Conservation (phyloP, 129 eudicot genomes). For the Flaveria ramosissima region DNA sequence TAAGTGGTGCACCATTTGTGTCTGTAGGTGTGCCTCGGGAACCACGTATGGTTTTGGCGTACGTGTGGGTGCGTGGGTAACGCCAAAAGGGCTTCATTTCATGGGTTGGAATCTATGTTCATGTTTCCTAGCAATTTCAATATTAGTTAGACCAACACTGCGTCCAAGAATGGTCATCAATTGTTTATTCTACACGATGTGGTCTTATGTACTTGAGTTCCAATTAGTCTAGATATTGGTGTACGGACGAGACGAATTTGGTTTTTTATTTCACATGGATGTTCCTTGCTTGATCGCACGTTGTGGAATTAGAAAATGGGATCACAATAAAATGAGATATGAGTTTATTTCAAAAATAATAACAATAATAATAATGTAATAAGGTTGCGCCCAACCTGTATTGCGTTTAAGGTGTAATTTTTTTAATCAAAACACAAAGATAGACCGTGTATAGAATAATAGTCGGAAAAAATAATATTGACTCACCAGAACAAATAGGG, state of each 20-base stretch:
- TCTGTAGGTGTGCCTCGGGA: conserved; percentile 30
- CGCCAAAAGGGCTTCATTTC: conserved; percentile 13
- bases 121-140: conserved; percentile 28
- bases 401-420: too few relatives aligned
- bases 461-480: not conserved
- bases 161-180: conserved; percentile 27
- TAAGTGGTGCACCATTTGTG: conserved; percentile 39
- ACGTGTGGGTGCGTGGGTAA: conserved; percentile 40
- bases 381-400: too few relatives aligned
- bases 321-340: not conserved
- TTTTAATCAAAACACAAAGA: not conserved
- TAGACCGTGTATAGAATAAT: not conserved
- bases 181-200: conserved; percentile 27
- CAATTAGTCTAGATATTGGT: conserved; percentile 28
- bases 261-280: not conserved
- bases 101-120: conserved; percentile 29
- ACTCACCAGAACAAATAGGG: too few relatives aligned
- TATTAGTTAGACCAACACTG: conserved; percentile 32
- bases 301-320: not conserved
- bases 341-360: not conserved
- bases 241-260: conserved; percentile 1
- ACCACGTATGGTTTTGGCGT: conserved; percentile 23
- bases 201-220: conserved; percentile 14
- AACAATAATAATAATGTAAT: too few relatives aligned
- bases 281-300: too few relatives aligned